These are phyloP conservation scores for Bondarzewia mesenterica DNA, from an alignment of 1,284 basidiomycete genomes.

Conservation along the genomic window DNA sequence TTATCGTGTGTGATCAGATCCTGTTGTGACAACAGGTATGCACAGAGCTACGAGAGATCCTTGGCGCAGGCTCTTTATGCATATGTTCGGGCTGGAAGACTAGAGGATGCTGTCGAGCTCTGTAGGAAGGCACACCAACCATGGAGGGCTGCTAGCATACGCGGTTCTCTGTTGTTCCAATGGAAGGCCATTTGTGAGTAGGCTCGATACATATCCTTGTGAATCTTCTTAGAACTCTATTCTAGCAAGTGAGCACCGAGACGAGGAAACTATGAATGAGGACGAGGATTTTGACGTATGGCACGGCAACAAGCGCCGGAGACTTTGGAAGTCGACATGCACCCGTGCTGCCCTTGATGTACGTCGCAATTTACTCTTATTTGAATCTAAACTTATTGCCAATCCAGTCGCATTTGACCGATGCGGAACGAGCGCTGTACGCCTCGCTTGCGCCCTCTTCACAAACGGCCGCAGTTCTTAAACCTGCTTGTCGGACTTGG, in stretches of 20 bases:
- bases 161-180: conserved; percentile 69
- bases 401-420: conserved; percentile 54
- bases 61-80: conserved; percentile 70
- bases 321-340: conserved; percentile 83
- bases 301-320: conserved; percentile 67
- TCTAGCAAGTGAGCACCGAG: conserved; percentile 23
- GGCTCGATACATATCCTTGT: too few species aligned
- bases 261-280: conserved; percentile 30
- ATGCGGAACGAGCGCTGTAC: conserved; percentile 78
- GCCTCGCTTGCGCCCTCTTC: conserved; percentile 79
- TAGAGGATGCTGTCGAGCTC: conserved; percentile 78
- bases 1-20: background rate
- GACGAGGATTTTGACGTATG: conserved; percentile 21
- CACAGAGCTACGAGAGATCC: conserved; percentile 70
- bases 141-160: conserved; percentile 85
- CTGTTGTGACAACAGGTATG: background rate
- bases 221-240: background rate
- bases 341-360: conserved; percentile 74
- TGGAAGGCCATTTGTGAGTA: conserved; percentile 61
- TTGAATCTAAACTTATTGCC: background rate
- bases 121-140: conserved; percentile 82
- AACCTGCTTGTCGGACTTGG: conserved; percentile 79
- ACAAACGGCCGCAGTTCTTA: conserved; percentile 67
- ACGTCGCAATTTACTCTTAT: conserved; percentile 18
- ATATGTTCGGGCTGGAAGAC: conserved; percentile 72